Percentiles rank a stretch among this genome's conserved stretches.
Evolutionary conservation across 2,329 filamentous ascomycete genomes (phyloP).

Genomic region (Stemphylium beticola): DNA sequence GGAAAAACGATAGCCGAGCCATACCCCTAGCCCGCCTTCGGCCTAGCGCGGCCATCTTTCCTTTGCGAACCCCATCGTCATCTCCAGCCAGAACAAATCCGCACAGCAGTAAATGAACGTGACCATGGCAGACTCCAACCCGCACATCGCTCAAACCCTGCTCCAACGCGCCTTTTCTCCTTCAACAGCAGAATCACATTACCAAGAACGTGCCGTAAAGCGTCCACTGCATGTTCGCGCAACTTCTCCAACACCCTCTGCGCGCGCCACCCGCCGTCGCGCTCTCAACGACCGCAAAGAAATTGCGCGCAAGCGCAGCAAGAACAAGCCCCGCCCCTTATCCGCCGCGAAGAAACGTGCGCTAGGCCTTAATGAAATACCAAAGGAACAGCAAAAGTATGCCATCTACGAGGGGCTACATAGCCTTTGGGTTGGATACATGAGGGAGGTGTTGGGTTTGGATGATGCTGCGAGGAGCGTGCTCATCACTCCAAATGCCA

Average conservation of each 20-base stretch:
- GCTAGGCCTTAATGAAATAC: slow-evolving; percentile 76
- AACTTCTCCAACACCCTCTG: slow-evolving; percentile 68
- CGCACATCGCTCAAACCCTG: slow-evolving; percentile 58
- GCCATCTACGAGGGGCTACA: slow-evolving; percentile 79
- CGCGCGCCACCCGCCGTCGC: slow-evolving; percentile 53
- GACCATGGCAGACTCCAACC: slow-evolving; percentile 24
- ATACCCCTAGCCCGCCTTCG: slow-evolving; percentile 14
- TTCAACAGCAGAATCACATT: slow-evolving; percentile 72
- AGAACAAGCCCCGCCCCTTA: slow-evolving; percentile 69
- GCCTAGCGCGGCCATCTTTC: slow-evolving; percentile 9
- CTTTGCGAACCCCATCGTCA: slow-evolving; percentile 6
- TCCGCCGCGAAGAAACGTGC: slow-evolving; percentile 79
- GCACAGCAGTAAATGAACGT: not conserved
- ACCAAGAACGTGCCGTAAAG: slow-evolving; percentile 80
- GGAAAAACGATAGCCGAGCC: slow-evolving; percentile 26
- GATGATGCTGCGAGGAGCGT: slow-evolving; percentile 51
- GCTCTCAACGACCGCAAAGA: slow-evolving; percentile 57
- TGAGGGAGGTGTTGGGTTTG: slow-evolving; percentile 76
- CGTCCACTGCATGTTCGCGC: slow-evolving; percentile 81
- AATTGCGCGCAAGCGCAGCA: slow-evolving; percentile 34
- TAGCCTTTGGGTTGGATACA: slow-evolving; percentile 81
- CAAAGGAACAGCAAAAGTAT: slow-evolving; percentile 72
- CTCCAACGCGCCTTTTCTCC: slow-evolving; percentile 81
- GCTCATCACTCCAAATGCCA: slow-evolving; percentile 64
- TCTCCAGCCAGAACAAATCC: not conserved